Percentiles rank a stretch among this genome's conserved stretches.
Evolutionary conservation across 2,329 filamentous ascomycete species (phyloP).

Genomic region (Microdochium trichocladiopsis): DNA sequence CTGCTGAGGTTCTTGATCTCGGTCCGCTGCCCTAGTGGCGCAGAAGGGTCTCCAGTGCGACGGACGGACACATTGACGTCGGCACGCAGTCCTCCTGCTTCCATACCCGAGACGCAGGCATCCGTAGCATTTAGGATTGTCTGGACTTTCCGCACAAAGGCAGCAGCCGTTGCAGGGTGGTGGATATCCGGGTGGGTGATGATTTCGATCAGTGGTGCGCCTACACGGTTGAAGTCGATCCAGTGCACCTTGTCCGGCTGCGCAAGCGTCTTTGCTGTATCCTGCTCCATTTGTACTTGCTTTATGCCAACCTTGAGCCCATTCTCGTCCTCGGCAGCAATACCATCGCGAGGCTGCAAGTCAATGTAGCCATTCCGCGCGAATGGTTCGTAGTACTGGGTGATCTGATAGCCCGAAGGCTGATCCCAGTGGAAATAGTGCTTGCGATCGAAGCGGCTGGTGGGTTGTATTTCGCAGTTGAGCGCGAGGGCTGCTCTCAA

Average conservation of each 20-base stretch:
- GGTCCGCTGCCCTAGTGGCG: constrained; percentile 69
- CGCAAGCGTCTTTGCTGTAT: constrained; percentile 88
- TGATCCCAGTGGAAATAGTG: constrained; percentile 99
- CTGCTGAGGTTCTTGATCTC: constrained; percentile 98
- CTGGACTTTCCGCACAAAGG: constrained; percentile 85
- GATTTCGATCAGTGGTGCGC: constrained; percentile 86
- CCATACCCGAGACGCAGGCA: constrained; percentile 87
- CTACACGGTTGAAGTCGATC: constrained; percentile 91
- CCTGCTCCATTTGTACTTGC: constrained; percentile 95
- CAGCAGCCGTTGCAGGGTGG: constrained; percentile 78
- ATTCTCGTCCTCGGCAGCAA: constrained; percentile 65
- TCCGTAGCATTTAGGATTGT: constrained; percentile 71
- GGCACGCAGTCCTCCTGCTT: constrained; percentile 80
- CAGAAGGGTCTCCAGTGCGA: constrained; percentile 35
- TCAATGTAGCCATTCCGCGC: constrained; percentile 65
- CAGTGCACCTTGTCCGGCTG: constrained; percentile 68
- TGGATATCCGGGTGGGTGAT: constrained; percentile 89
- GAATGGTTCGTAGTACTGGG: constrained; percentile 80
- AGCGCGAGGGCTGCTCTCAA: constrained; percentile 81
- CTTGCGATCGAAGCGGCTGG: constrained; percentile 87
- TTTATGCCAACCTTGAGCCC: constrained; percentile 74
- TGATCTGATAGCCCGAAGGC: constrained; percentile 93
- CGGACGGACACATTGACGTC: constrained; percentile 94
- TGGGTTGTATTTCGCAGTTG: constrained; percentile 67
- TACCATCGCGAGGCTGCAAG: constrained; percentile 69